These are phyloP conservation scores for Salix viminalis DNA, from an alignment of 345 rosid species.

Conservation along the genomic window DNA sequence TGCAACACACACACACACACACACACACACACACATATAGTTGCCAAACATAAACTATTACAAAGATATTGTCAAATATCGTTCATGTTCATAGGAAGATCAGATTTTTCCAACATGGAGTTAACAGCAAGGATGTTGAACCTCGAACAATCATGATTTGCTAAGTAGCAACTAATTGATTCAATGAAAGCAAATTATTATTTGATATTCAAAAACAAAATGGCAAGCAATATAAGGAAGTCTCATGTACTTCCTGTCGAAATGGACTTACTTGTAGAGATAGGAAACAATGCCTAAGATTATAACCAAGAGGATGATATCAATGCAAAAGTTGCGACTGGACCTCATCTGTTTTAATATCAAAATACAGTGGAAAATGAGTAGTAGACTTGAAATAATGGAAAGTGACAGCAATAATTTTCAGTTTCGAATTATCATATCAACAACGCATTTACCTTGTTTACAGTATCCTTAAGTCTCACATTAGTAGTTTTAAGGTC, in stretches of 20 bases:
- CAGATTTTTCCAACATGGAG: not conserved
- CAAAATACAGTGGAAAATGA: not conserved
- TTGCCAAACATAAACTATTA: too few species aligned
- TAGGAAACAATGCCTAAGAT: conserved; percentile 31
- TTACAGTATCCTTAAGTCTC: conserved; percentile 30
- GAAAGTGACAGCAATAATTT: too few species aligned
- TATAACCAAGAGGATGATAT: conserved; percentile 25
- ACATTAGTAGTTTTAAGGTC: conserved; percentile 31
- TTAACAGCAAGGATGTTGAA: not conserved
- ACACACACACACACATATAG: too few species aligned
- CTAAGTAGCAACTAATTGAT: not conserved
- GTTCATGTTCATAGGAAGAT: not conserved
- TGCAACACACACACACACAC: too few species aligned
- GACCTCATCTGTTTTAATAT: conserved; percentile 26
- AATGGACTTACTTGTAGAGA: conserved; percentile 26
- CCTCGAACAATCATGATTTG: not conserved
- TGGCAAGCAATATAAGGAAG: not conserved
- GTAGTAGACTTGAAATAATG: not conserved
- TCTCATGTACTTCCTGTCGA: not conserved
- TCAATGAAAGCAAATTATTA: too few species aligned
- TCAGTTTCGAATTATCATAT: not conserved
- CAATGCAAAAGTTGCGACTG: conserved; percentile 34
- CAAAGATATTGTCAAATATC: not conserved
- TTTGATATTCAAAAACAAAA: not conserved
- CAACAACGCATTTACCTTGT: conserved; percentile 13